Percentiles rank a stretch among this genome's conserved stretches.
These are phyloP conservation scores for Boletus pseudo-olivaceus DNA, from an alignment of 768 basidiomycete species.

Conservation along the genomic window DNA sequence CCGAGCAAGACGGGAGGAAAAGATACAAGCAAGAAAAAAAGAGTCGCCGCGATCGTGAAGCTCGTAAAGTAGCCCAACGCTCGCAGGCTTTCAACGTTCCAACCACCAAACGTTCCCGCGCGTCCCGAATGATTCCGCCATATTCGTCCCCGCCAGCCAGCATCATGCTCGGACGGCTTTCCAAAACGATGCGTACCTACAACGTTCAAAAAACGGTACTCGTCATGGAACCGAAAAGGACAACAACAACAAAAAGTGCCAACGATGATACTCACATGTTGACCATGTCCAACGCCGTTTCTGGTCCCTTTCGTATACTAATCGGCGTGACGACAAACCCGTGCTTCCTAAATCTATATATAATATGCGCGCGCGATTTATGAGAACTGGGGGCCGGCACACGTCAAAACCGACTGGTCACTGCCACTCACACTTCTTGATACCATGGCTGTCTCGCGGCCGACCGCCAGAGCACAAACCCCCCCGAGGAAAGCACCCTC, in stretches of 20 bases:
- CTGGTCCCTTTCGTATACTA: constrained; percentile 47
- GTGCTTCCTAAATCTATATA: constrained; percentile 42
- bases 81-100: no score
- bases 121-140: not conserved
- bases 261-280: constrained; percentile 53
- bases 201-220: no score
- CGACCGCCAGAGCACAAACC: constrained; percentile 63
- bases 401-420: not conserved
- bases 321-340: constrained; percentile 55
- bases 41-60: not conserved
- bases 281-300: constrained; percentile 57
- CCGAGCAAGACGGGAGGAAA: not conserved
- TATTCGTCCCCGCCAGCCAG: not conserved
- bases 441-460: constrained; percentile 68
- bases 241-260: not conserved
- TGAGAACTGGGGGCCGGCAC: not conserved
- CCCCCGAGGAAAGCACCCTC: constrained; percentile 54
- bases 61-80: not conserved
- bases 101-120: not conserved
- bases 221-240: not conserved
- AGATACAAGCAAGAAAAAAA: not conserved
- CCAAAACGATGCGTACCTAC: constrained; percentile 35
- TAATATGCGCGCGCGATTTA: not conserved
- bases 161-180: constrained; percentile 23
- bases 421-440: constrained; percentile 39